A percentile compares a stretch with the other conserved stretches of the same genome.
Conservation (phyloP, 768 basidiomycete species). For the Rhizopogon vesiculosus region DNA sequence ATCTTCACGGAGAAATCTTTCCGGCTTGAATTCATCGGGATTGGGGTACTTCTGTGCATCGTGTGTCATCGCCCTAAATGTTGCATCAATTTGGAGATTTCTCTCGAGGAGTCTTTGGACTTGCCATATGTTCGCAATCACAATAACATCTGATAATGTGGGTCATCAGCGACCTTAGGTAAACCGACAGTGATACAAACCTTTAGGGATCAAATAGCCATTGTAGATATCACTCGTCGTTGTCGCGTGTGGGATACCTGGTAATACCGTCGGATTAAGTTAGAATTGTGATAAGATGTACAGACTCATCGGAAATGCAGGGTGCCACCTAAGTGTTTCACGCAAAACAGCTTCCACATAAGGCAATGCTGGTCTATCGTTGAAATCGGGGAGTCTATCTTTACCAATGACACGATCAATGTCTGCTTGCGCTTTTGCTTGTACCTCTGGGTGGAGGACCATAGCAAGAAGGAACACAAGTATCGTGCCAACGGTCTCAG, state of each 20-base stretch:
- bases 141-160: neutral
- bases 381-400: constrained; percentile 3
- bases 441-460: neutral
- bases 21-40: constrained; percentile 24
- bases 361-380: neutral
- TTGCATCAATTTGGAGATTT: neutral
- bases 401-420: constrained; percentile 4
- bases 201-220: constrained; percentile 46
- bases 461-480: constrained; percentile 3
- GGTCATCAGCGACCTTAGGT: too few relatives aligned
- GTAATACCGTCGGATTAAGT: neutral
- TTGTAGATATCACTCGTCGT: constrained; percentile 34
- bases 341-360: constrained; percentile 2
- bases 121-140: neutral
- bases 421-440: constrained; percentile 1
- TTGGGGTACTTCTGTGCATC: constrained; percentile 11
- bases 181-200: constrained; percentile 8
- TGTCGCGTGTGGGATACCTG: constrained; percentile 16
- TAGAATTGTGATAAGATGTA: neutral
- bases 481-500: constrained; percentile 6
- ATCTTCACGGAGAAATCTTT: constrained; percentile 22
- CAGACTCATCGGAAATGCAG: neutral
- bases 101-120: neutral
- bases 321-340: neutral
- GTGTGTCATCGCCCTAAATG: constrained; percentile 12